Conservation (phyloP, 306 rosid genomes). For the Oemleria cerasiformis region DNA sequence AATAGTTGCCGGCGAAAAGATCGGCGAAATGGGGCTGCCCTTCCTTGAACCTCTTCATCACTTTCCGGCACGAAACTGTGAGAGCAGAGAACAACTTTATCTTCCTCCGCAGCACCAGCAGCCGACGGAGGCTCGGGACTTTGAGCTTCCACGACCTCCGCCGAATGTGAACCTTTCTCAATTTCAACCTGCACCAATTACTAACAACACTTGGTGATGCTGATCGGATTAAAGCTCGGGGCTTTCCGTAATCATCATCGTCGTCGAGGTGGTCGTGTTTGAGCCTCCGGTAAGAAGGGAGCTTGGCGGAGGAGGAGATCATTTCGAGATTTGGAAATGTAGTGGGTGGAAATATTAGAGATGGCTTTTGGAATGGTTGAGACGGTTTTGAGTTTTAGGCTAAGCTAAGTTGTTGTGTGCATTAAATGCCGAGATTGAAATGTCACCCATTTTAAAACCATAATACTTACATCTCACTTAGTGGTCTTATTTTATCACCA, state of each 20-base stretch:
- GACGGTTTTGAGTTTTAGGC: not conserved
- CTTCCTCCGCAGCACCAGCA: conserved; percentile 53
- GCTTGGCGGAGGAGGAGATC: conserved; percentile 17
- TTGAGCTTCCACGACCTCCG: conserved; percentile 52
- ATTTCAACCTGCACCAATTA: conserved; percentile 38
- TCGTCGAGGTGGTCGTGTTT: conserved; percentile 17
- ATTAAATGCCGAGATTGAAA: too few species aligned
- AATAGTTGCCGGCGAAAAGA: conserved; percentile 78
- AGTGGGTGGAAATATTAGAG: too few species aligned
- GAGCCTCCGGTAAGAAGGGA: conserved; percentile 49
- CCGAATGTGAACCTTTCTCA: conserved; percentile 16
- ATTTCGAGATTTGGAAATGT: too few species aligned
- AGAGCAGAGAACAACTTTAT: conserved; percentile 37
- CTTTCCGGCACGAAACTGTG: conserved; percentile 39
- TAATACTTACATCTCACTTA: too few species aligned
- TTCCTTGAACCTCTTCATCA: conserved; percentile 53
- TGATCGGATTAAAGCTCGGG: conserved; percentile 27
- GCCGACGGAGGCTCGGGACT: conserved; percentile 56
- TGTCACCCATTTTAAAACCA: too few species aligned
- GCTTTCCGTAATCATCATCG: conserved; percentile 22
- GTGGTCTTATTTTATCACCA: too few species aligned
- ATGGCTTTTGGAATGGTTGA: not conserved
- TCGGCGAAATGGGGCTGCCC: conserved; percentile 64
- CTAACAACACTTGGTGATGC: not conserved
- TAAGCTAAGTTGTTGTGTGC: conserved; percentile 21